Percentiles rank a stretch among this genome's conserved stretches.
phyloP scores from a whole-genome alignment of 345 rosid genomes.

The Reutealis trisperma region DNA sequence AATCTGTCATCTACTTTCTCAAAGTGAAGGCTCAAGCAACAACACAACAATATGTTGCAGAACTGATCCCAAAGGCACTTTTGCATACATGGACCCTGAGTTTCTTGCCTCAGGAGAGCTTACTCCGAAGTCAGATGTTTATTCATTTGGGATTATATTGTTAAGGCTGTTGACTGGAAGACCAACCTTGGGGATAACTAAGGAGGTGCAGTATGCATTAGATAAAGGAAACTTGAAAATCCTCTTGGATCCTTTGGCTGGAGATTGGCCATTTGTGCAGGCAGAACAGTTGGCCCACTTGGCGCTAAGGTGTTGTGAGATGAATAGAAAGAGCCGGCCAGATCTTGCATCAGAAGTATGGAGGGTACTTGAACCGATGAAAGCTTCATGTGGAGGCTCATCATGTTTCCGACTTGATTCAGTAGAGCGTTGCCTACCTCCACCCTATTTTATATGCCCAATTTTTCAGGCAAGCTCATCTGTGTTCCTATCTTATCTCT shows the following conservation, averaged over 20 bases:
- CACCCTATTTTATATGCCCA: slow-evolving; percentile 81
- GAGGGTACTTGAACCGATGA: slow-evolving; percentile 88
- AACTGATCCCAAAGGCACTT: slow-evolving; percentile 76
- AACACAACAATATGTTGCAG: slow-evolving; percentile 38
- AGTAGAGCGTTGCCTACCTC: slow-evolving; percentile 57
- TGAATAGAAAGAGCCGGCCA: slow-evolving; percentile 66
- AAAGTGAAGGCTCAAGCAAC: slow-evolving; percentile 34
- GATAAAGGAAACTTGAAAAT: slow-evolving; percentile 54
- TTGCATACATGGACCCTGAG: slow-evolving; percentile 79
- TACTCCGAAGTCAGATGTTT: slow-evolving; percentile 80
- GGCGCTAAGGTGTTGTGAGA: slow-evolving; percentile 84
- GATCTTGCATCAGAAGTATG: slow-evolving; percentile 77
- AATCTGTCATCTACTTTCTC: slow-evolving; percentile 51
- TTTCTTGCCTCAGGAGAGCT: slow-evolving; percentile 72
- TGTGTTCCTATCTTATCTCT: neutral
- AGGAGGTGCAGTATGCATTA: slow-evolving; percentile 67
- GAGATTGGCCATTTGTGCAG: slow-evolving; percentile 93
- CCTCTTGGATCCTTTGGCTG: slow-evolving; percentile 85
- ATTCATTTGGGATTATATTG: slow-evolving; percentile 78
- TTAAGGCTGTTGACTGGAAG: slow-evolving; percentile 76
- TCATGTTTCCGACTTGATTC: slow-evolving; percentile 39
- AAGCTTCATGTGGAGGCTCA: slow-evolving; percentile 76
- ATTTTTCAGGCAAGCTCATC: slow-evolving; percentile 64
- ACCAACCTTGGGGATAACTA: slow-evolving; percentile 60
- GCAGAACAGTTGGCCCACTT: slow-evolving; percentile 79